A percentile compares a stretch with the other conserved stretches of the same genome.
Evolutionary conservation across 2,329 filamentous ascomycete species (phyloP).

Genomic region (Venturia carpophila): DNA sequence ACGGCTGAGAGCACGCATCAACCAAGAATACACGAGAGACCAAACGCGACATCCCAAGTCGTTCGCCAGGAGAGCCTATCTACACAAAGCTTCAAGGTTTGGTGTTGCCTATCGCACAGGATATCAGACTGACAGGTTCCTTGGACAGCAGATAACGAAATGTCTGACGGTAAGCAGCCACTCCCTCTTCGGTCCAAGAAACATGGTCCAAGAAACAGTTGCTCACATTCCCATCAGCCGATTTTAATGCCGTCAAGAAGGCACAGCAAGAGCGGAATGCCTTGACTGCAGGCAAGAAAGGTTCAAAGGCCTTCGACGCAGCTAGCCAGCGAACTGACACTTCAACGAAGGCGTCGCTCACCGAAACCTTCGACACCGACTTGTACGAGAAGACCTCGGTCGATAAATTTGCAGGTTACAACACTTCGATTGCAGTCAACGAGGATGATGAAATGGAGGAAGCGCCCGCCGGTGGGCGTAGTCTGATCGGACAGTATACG

Average conservation of each 20-base stretch:
- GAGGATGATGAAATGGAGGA: conserved; percentile 71
- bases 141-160: conserved; percentile 21
- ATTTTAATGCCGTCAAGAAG: conserved; percentile 80
- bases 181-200: neutral
- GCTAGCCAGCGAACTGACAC: conserved; percentile 73
- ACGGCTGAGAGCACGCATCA: neutral
- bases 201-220: neutral
- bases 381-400: conserved; percentile 72
- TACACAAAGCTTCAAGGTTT: conserved; percentile 1
- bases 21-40: neutral
- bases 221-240: conserved; percentile 42
- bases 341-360: conserved; percentile 85
- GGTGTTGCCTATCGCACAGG: conserved; percentile 1
- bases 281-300: conserved; percentile 67
- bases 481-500: conserved; percentile 91
- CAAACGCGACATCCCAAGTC: neutral
- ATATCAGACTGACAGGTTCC: conserved; percentile 12
- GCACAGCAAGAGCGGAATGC: conserved; percentile 91
- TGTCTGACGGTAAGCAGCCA: conserved; percentile 29
- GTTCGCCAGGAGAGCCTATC: neutral
- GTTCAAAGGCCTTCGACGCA: conserved; percentile 70
- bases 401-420: conserved; percentile 84
- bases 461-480: conserved; percentile 56
- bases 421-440: conserved; percentile 74
- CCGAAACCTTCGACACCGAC: conserved; percentile 77